A percentile compares a stretch with the other conserved stretches of the same genome.
These are phyloP conservation scores for Lipomyces sp. DNA, from an alignment of 805 yeast species.

Conservation along the genomic window DNA sequence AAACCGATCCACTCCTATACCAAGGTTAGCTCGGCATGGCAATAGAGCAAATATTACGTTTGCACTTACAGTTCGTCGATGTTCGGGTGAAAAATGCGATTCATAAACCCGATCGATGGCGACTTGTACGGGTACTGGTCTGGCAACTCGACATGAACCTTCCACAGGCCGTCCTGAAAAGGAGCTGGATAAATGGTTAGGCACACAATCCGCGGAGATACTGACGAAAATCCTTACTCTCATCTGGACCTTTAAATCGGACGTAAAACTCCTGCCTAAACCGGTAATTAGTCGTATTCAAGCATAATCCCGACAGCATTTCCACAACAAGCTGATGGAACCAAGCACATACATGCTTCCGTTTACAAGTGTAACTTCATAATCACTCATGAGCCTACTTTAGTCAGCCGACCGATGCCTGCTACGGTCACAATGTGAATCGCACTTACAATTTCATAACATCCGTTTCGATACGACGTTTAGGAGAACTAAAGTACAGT, in stretches of 20 bases:
- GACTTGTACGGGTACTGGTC: constrained; percentile 94
- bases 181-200: constrained; percentile 56
- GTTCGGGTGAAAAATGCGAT: constrained; percentile 92
- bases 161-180: constrained; percentile 89
- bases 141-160: constrained; percentile 88
- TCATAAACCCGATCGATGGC: constrained; percentile 92
- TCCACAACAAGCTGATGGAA: constrained; percentile 63
- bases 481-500: constrained; percentile 58
- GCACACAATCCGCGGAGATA: background rate
- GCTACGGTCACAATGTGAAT: background rate
- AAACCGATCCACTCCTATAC: constrained; percentile 72
- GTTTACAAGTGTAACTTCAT: constrained; percentile 79
- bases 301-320: constrained; percentile 84
- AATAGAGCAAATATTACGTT: background rate
- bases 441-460: constrained; percentile 85
- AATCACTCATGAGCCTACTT: constrained; percentile 80
- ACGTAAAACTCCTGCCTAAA: constrained; percentile 80
- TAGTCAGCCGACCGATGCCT: background rate
- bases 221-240: constrained; percentile 46
- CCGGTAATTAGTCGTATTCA: constrained; percentile 70
- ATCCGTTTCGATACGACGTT: constrained; percentile 87
- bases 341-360: constrained; percentile 59
- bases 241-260: constrained; percentile 82
- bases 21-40: background rate
- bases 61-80: constrained; percentile 68